A percentile compares a stretch with the other conserved stretches of the same genome.
phyloP scores from a whole-genome alignment of 805 yeast species.

The Cyberlindnera sargentensis region DNA sequence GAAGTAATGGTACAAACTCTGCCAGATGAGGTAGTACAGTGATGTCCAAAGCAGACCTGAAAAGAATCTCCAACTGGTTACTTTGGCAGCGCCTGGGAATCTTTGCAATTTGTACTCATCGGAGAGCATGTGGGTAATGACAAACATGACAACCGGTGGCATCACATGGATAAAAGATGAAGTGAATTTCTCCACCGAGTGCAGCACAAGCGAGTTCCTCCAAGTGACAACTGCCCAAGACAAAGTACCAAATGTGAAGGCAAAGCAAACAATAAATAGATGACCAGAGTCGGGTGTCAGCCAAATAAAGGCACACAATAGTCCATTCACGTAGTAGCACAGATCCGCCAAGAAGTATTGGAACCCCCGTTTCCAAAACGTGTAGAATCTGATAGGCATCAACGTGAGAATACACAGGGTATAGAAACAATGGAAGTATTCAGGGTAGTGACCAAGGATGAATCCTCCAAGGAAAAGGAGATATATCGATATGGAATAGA shows the following conservation, averaged over 20 bases:
- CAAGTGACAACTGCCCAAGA: conserved; percentile 93
- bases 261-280: conserved; percentile 76
- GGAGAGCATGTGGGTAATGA: conserved; percentile 67
- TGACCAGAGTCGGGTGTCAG: conserved; percentile 65
- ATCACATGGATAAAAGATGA: conserved; percentile 83
- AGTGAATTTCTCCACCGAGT: conserved; percentile 87
- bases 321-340: conserved; percentile 81
- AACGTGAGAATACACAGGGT: conserved; percentile 51
- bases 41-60: conserved; percentile 75
- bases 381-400: conserved; percentile 79
- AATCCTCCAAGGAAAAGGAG: conserved; percentile 66
- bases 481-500: conserved; percentile 68
- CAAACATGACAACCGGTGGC: conserved; percentile 86
- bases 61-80: conserved; percentile 65
- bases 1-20: conserved; percentile 81
- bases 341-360: conserved; percentile 89
- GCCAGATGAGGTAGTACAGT: conserved; percentile 83
- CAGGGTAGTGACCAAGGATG: conserved; percentile 71
- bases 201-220: conserved; percentile 90
- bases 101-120: conserved; percentile 42
- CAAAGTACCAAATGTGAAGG: conserved; percentile 82
- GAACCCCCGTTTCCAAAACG: conserved; percentile 70
- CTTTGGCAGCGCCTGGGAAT: conserved; percentile 74
- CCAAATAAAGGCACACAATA: conserved; percentile 74
- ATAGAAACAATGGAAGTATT: conserved; percentile 69